Evolutionary conservation across 2,329 filamentous ascomycete genomes (phyloP).

Genomic region (Epichloe amarillans): DNA sequence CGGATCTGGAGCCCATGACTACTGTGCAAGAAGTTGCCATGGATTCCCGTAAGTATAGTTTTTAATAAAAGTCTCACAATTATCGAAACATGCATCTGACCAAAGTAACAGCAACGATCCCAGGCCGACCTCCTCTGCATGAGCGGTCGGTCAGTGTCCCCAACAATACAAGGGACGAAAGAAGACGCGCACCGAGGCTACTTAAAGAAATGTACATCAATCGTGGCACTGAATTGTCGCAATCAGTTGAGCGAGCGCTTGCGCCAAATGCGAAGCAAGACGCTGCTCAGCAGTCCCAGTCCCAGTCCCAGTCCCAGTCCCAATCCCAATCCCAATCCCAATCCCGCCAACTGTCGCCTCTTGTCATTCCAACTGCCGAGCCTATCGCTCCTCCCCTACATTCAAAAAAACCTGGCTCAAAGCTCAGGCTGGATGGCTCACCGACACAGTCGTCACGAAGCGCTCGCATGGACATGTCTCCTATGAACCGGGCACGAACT

Average conservation of each 20-base stretch:
- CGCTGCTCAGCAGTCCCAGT: conserved; percentile 28
- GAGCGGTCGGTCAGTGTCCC: conserved; percentile 53
- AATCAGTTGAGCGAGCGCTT: conserved; percentile 13
- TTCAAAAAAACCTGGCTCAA: conserved; percentile 27
- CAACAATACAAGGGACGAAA: conserved; percentile 2
- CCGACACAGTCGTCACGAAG: conserved; percentile 28
- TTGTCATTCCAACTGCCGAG: conserved; percentile 35
- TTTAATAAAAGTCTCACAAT: neutral
- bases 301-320: neutral
- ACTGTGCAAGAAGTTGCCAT: conserved; percentile 54
- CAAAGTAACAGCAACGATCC: conserved; percentile 44
- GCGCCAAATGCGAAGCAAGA: conserved; percentile 13
- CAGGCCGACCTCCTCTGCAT: conserved; percentile 49
- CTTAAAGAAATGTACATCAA: neutral
- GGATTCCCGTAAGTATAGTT: conserved; percentile 50
- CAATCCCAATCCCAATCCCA: no score
- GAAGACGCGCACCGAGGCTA: conserved; percentile 6
- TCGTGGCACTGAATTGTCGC: conserved; percentile 12
- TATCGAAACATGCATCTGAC: conserved; percentile 8
- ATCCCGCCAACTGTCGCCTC: conserved; percentile 33
- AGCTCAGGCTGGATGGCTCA: conserved; percentile 32
- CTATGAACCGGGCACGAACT: conserved; percentile 29
- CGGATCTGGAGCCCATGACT: conserved; percentile 54
- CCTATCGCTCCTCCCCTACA: conserved; percentile 11
- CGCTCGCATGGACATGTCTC: conserved; percentile 32